These are phyloP conservation scores for Penicillium carneum DNA, from an alignment of 2,329 filamentous ascomycete genomes.

Conservation along the genomic window DNA sequence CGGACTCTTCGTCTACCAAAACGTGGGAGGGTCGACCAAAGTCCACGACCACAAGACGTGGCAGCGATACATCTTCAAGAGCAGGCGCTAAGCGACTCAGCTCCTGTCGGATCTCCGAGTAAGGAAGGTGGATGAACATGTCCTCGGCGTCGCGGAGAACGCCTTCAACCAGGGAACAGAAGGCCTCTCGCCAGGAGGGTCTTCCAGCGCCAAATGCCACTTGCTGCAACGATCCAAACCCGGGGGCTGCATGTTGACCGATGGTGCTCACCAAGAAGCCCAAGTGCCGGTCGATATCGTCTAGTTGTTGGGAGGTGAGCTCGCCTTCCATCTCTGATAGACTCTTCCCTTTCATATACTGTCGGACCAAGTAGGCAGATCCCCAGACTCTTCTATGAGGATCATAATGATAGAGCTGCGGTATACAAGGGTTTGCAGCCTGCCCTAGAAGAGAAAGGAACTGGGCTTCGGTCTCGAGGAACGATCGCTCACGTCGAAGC, in stretches of 20 bases:
- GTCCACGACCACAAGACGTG: constrained; percentile 61
- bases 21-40: constrained; percentile 60
- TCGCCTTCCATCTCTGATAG: constrained; percentile 42
- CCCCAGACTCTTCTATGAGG: constrained; percentile 37
- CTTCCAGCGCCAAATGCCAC: constrained; percentile 57
- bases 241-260: constrained; percentile 54
- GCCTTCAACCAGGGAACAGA: constrained; percentile 60
- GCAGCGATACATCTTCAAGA: constrained; percentile 60
- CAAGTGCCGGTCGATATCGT: constrained; percentile 47
- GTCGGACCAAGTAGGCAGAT: constrained; percentile 49
- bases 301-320: constrained; percentile 42
- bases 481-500: constrained; percentile 49
- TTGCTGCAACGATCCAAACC: constrained; percentile 60
- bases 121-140: constrained; percentile 64
- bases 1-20: constrained; percentile 58
- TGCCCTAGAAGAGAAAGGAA: constrained; percentile 48
- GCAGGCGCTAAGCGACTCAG: constrained; percentile 53
- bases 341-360: constrained; percentile 46
- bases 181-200: constrained; percentile 62
- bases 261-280: constrained; percentile 52
- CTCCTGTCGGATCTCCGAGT: constrained; percentile 61
- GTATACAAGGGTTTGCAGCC: constrained; percentile 45
- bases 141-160: constrained; percentile 66
- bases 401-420: constrained; percentile 50
- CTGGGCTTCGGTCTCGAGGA: constrained; percentile 52